phyloP scores from a whole-genome alignment of 768 basidiomycete species.

The Cyclocybe cylindracea region DNA sequence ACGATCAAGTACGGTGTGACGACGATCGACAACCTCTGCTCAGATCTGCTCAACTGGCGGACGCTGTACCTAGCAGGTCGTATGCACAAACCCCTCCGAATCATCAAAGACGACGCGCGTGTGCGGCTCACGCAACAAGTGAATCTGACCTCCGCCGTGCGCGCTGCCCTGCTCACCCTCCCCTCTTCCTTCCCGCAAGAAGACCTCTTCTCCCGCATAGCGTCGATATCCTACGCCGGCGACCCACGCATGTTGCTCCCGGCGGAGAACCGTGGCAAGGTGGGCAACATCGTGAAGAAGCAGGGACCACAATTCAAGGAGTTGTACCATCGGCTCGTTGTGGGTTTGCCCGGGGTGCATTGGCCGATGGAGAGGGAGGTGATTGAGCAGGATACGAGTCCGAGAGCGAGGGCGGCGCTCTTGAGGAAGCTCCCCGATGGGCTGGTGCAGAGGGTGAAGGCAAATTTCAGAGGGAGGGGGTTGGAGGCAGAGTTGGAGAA shows the following conservation, averaged over 20 bases:
- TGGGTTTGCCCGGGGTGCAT: constrained; percentile 78
- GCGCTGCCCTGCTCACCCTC: constrained; percentile 86
- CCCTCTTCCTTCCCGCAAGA: constrained; percentile 81
- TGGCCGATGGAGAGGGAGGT: constrained; percentile 54
- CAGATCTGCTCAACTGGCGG: constrained; percentile 91
- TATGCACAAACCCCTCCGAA: constrained; percentile 96
- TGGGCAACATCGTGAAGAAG: constrained; percentile 87
- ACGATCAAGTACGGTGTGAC: constrained; percentile 97
- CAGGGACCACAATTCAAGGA: constrained; percentile 85
- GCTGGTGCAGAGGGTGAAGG: constrained; percentile 58
- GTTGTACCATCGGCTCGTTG: constrained; percentile 79
- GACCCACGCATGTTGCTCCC: constrained; percentile 95
- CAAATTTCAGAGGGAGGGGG: constrained; percentile 43
- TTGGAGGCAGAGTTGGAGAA: constrained; percentile 42
- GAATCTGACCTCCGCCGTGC: constrained; percentile 88
- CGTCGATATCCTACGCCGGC: constrained; percentile 83
- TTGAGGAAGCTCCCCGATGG: constrained; percentile 77
- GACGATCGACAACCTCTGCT: constrained; percentile 84
- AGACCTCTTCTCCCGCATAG: constrained; percentile 82
- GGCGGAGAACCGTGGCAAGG: constrained; percentile 92
- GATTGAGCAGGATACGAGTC: constrained; percentile 75
- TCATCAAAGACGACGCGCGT: constrained; percentile 90
- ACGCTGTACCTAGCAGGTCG: constrained; percentile 92
- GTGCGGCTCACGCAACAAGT: constrained; percentile 91
- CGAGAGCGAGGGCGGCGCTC: constrained; percentile 71